A percentile compares a stretch with the other conserved stretches of the same genome.
These are phyloP conservation scores for Saururus chinensis DNA, from an alignment of 164 flowering plant species.

Conservation along the genomic window DNA sequence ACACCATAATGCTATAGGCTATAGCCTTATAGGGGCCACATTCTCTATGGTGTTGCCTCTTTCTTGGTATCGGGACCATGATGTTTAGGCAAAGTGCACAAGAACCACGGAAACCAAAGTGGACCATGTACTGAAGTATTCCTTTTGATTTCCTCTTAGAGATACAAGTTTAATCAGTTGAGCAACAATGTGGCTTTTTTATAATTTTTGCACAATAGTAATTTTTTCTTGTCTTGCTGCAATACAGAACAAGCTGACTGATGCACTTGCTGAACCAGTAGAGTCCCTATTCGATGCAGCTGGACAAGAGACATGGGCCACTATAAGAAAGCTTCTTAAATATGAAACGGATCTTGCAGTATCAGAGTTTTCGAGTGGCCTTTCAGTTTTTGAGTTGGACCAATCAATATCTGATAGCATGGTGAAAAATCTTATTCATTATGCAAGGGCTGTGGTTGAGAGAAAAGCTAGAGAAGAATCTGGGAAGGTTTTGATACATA, in stretches of 20 bases:
- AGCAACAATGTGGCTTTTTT: too few relatives aligned
- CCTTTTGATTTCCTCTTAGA: too few relatives aligned
- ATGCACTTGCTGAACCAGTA: conserved; percentile 43
- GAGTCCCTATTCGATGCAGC: conserved; percentile 48
- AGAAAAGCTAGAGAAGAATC: conserved; percentile 76
- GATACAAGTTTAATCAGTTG: too few relatives aligned
- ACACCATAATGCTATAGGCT: too few relatives aligned
- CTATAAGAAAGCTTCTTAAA: conserved; percentile 52
- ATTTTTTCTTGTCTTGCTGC: too few relatives aligned
- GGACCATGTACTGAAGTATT: too few relatives aligned
- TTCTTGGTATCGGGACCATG: too few relatives aligned
- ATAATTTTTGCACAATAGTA: too few relatives aligned
- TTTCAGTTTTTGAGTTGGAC: conserved; percentile 59
- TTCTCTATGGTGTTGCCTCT: too few relatives aligned
- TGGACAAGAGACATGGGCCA: conserved; percentile 48
- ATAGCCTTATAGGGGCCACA: too few relatives aligned
- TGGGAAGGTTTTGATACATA: conserved; percentile 50
- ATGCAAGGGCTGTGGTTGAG: conserved; percentile 48
- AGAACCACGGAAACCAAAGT: too few relatives aligned
- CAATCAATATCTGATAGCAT: conserved; percentile 26
- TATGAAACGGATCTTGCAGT: conserved; percentile 52
- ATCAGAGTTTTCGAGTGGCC: conserved; percentile 25
- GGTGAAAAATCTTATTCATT: conserved; percentile 29
- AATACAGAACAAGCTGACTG: conserved; percentile 30
- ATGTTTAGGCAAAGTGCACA: too few relatives aligned